Evolutionary conservation across 2,329 filamentous ascomycete species (phyloP).

Genomic region (Epichloe hybrida): DNA sequence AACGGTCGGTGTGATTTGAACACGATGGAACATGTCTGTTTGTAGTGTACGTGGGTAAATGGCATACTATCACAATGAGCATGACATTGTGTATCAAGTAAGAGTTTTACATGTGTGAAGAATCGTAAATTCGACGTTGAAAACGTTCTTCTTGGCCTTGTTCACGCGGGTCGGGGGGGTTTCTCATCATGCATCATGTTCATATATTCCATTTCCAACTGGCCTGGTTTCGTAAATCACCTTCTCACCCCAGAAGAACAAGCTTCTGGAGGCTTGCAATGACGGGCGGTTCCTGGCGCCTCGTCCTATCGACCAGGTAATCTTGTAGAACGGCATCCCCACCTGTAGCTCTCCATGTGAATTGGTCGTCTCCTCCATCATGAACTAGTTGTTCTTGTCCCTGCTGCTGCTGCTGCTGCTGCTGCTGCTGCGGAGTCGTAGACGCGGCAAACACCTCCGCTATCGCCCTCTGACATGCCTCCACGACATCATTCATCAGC

Average conservation of each 20-base stretch:
- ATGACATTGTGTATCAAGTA: neutral
- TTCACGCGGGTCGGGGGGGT: neutral
- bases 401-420: neutral
- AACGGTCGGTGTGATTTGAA: slow-evolving; percentile 2
- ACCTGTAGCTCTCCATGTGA: slow-evolving; percentile 26
- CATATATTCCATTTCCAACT: neutral
- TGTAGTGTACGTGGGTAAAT: neutral
- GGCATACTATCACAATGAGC: neutral
- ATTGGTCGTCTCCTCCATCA: slow-evolving; percentile 7
- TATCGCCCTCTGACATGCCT: slow-evolving; percentile 52
- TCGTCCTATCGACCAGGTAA: slow-evolving; percentile 31
- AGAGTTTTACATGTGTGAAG: too few species aligned
- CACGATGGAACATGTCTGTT: neutral
- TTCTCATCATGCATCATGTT: neutral
- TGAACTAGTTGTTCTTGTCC: slow-evolving; percentile 9
- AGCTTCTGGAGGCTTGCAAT: slow-evolving; percentile 36
- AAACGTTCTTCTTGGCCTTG: too few species aligned
- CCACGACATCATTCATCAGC: slow-evolving; percentile 60
- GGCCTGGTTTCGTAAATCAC: too few species aligned
- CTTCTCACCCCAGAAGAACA: slow-evolving; percentile 31
- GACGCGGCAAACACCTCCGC: slow-evolving; percentile 50
- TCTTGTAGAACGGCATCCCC: slow-evolving; percentile 40
- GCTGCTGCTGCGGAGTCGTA: slow-evolving; percentile 2
- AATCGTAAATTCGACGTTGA: too few species aligned
- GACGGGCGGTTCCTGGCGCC: slow-evolving; percentile 33